Evolutionary conservation across 768 basidiomycete species (phyloP), one percentile per base, ranked within the genome.

Genomic region (Botryobasidium botryosum): DNA sequence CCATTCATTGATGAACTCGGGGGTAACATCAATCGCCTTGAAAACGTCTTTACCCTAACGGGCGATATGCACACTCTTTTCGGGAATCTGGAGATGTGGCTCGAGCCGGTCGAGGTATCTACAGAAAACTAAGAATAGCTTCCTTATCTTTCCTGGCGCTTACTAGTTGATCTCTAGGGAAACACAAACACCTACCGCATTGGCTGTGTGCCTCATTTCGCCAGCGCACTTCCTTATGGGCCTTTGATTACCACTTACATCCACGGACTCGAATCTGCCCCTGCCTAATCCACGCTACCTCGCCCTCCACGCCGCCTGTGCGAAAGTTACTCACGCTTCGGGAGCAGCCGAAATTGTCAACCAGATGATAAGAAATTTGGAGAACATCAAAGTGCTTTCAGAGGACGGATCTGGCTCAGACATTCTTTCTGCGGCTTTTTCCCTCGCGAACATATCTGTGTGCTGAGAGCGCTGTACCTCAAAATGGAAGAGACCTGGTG

Each of bases 311-410:
- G n/a, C n/a, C n/a, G n/a, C n/a, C n/a, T n/a, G n/a, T n/a, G n/a
- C n/a, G n/a, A n/a, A 54, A 20, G 53, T 56, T 20, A 49, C 50
- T 17, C 55, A 53, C 38, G 37, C 47, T 35, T 53, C 54, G 3
- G 55, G 55, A 4, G 56, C 56, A 13, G 53, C 40, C 3, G 53
- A 52, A 40, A 46, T 50, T 35, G n/a, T 48, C n/a, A 45, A 55
- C 21, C 31, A 54, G 36, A 25, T 53, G 15, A 32, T 48, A 3
- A 47, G 35, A 25, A 55, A 57, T 43, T 23, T 40, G 17, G 55
- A 56, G 43, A 46, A 48, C 37, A 29, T 43, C 53, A 41, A 20
- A 15, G 24, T 24, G 17, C 40, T 24, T n/a, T 8, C 17, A 6
- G n/a, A 5, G 6, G 40, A 41, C 25, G 40, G 40, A 17, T 41